Evolutionary conservation across 176 grass and related monocot genomes (phyloP).

Genomic region (Triticum urartu): DNA sequence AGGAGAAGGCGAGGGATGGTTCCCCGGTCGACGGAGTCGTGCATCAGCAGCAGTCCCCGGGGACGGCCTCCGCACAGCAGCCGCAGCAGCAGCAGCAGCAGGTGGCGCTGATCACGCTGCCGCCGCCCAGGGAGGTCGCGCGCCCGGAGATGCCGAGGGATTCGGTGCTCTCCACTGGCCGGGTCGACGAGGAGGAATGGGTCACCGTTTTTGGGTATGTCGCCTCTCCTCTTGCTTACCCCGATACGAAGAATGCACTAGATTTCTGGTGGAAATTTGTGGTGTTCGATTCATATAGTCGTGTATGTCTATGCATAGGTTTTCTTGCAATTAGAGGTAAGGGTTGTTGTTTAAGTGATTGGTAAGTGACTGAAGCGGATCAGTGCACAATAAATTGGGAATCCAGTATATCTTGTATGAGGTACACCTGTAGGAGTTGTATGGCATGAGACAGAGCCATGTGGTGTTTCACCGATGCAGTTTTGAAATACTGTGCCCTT

Average conservation of each 20-base stretch:
- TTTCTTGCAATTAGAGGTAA: background rate
- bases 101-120: conserved; percentile 66
- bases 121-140: conserved; percentile 68
- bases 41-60: conserved; percentile 49
- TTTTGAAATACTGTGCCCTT: background rate
- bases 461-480: background rate
- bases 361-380: background rate
- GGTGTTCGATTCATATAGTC: background rate
- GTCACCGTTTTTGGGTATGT: conserved; percentile 84
- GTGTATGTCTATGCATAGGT: background rate
- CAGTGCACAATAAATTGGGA: background rate
- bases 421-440: background rate
- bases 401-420: background rate
- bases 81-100: conserved; percentile 48
- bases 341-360: background rate
- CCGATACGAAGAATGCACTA: background rate
- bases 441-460: background rate
- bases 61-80: conserved; percentile 28
- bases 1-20: conserved; percentile 38
- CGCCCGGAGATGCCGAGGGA: conserved; percentile 64
- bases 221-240: background rate
- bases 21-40: conserved; percentile 66
- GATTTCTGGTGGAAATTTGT: conserved; percentile 4
- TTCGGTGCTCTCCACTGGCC: conserved; percentile 36
- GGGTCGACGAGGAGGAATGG: conserved; percentile 84